Conservation (phyloP, 331 rosid genomes). For the Rhamnella rubrinervis region DNA sequence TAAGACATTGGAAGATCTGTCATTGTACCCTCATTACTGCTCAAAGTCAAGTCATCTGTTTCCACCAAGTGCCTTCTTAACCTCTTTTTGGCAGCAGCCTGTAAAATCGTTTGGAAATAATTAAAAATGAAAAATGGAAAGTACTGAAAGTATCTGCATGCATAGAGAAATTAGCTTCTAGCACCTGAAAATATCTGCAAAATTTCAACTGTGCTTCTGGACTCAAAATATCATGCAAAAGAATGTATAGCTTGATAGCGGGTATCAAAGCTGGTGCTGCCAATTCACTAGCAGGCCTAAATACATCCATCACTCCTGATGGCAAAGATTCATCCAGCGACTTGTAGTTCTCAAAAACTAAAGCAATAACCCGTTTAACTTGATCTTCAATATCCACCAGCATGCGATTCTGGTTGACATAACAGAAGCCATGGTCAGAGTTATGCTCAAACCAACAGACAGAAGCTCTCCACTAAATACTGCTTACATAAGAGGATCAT, state of each 20-base stretch:
- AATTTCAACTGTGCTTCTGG: conserved; percentile 33
- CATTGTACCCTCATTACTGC: conserved; percentile 8
- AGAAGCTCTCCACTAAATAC: not conserved
- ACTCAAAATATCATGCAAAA: conserved; percentile 30
- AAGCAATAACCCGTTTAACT: conserved; percentile 31
- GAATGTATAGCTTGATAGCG: conserved; percentile 32
- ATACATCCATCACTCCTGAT: conserved; percentile 26
- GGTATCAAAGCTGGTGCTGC: conserved; percentile 35
- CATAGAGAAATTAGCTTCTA: not conserved
- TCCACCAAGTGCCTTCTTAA: conserved; percentile 28
- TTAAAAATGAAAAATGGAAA: not conserved
- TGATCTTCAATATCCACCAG: conserved; percentile 30
- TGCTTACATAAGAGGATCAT: not conserved
- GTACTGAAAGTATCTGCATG: not conserved
- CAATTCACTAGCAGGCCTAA: conserved; percentile 19
- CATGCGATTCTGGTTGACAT: conserved; percentile 31
- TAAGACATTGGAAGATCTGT: conserved; percentile 21
- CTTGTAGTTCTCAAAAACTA: conserved; percentile 41
- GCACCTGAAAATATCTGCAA: conserved; percentile 29
- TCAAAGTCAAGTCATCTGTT: conserved; percentile 21
- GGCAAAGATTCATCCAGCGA: conserved; percentile 34
- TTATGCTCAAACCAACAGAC: too few species aligned
- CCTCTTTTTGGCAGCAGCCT: conserved; percentile 36
- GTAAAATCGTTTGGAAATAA: conserved; percentile 3
- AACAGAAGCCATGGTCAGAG: too few species aligned